phyloP scores from a whole-genome alignment of 306 rosid species.

The Glycine latifolia region DNA sequence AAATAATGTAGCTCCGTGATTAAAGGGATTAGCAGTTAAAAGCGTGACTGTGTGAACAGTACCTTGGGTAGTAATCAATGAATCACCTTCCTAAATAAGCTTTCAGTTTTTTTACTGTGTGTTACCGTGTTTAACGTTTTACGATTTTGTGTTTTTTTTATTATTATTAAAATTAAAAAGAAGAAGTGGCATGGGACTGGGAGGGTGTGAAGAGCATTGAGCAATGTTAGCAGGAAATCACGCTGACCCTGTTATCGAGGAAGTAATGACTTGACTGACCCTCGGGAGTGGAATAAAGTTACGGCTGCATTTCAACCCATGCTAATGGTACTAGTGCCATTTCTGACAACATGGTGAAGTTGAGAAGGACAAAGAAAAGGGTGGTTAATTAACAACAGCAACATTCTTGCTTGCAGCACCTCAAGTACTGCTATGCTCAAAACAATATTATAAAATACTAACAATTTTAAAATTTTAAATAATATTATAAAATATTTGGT shows the following conservation, averaged over 20 bases:
- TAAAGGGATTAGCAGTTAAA: slow-evolving; percentile 27
- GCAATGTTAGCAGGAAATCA: slow-evolving; percentile 3
- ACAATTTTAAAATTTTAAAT: too few species aligned
- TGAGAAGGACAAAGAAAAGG: not conserved
- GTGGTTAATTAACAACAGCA: not conserved
- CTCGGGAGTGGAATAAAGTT: slow-evolving; percentile 24
- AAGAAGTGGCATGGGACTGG: not conserved
- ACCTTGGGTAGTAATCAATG: not conserved
- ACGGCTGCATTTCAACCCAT: too few species aligned
- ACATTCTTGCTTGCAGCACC: slow-evolving; percentile 1
- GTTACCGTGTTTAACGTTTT: not conserved
- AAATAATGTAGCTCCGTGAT: slow-evolving; percentile 17
- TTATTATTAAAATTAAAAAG: not conserved
- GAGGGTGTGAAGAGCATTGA: not conserved
- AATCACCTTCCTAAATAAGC: slow-evolving; percentile 27
- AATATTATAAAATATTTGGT: too few species aligned
- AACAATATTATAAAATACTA: too few species aligned
- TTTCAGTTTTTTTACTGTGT: not conserved
- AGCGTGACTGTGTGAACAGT: not conserved
- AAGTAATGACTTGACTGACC: slow-evolving; percentile 27
- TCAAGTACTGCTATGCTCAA: too few species aligned
- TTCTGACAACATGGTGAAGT: too few species aligned
- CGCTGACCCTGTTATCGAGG: slow-evolving; percentile 56
- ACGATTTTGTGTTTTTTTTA: not conserved
- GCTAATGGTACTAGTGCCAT: too few species aligned